phyloP scores from a whole-genome alignment of 345 rosid species.

The Populus deltoides region DNA sequence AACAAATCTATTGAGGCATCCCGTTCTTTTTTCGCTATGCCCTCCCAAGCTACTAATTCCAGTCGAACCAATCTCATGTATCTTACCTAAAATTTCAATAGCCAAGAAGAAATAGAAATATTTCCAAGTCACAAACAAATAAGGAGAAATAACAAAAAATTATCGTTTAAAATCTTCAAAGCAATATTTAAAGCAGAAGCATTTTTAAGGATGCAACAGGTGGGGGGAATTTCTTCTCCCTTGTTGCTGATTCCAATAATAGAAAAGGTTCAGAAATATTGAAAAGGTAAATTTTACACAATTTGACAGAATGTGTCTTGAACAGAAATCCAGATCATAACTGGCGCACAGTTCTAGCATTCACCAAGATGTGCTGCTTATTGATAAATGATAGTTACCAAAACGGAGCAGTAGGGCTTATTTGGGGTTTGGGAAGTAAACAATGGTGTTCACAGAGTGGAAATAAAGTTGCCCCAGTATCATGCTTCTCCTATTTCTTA shows the following conservation, averaged over 20 bases:
- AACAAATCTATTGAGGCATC: conserved; percentile 73
- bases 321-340: not conserved
- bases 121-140: not conserved
- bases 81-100: conserved; percentile 53
- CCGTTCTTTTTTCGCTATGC: conserved; percentile 69
- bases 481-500: not conserved
- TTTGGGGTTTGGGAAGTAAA: not conserved
- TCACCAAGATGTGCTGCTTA: not conserved
- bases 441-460: not conserved
- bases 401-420: not conserved
- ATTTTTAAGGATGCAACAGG: not conserved
- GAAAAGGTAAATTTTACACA: not conserved
- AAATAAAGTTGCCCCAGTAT: not conserved
- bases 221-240: not conserved
- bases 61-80: conserved; percentile 89
- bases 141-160: not conserved
- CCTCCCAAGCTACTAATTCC: conserved; percentile 97
- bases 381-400: not conserved
- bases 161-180: not conserved
- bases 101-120: not conserved
- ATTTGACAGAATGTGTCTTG: not conserved
- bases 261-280: not conserved
- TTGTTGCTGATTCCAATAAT: not conserved
- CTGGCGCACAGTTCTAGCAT: not conserved
- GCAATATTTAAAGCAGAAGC: not conserved